These are phyloP conservation scores for Sisymbrium altissimum DNA, from an alignment of 345 rosid species.

Conservation along the genomic window DNA sequence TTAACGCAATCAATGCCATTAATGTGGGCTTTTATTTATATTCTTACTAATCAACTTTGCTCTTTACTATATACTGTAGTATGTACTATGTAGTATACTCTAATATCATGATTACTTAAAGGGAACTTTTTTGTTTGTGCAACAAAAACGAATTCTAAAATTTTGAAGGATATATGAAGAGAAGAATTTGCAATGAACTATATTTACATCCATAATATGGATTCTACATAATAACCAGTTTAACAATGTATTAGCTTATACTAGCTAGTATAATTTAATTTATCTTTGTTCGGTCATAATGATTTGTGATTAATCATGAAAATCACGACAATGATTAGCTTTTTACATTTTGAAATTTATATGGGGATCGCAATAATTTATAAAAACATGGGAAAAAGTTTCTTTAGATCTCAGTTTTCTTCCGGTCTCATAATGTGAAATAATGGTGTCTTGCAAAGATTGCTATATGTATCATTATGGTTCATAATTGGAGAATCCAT, in stretches of 20 bases:
- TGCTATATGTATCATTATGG: conserved; percentile 30
- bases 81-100: neutral
- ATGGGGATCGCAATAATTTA: conserved; percentile 34
- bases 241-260: neutral
- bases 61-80: no score
- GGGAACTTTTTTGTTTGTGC: neutral
- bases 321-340: conserved; percentile 23
- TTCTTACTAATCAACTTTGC: neutral
- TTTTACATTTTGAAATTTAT: conserved; percentile 19
- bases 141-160: neutral
- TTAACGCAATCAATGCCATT: conserved; percentile 30
- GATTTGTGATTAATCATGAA: conserved; percentile 29
- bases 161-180: neutral
- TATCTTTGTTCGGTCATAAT: conserved; percentile 21
- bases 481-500: conserved; percentile 20
- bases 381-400: conserved; percentile 29
- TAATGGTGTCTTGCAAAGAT: conserved; percentile 38
- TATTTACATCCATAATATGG: neutral
- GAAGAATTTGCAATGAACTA: neutral
- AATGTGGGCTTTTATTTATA: conserved; percentile 8
- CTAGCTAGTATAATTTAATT: neutral
- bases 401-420: conserved; percentile 23
- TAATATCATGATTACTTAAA: no score
- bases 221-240: neutral
- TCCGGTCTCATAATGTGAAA: conserved; percentile 23